Evolutionary conservation across 2,329 filamentous ascomycete species (phyloP), one percentile per base, ranked within the genome.

Genomic region (Fusarium cicatricum): DNA sequence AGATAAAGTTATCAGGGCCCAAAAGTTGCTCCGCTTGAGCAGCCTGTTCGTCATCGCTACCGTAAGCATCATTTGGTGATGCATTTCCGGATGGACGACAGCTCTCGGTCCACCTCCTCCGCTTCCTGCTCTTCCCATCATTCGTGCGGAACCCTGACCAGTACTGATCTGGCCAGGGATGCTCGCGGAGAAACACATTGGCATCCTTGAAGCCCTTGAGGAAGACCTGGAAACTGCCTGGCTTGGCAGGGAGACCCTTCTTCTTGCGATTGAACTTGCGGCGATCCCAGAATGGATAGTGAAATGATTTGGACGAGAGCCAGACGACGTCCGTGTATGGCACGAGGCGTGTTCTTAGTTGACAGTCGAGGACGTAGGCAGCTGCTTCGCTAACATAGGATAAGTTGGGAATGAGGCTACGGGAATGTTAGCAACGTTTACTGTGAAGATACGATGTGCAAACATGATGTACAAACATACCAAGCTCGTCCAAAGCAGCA

Each of bases 301-400:
- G 93, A 74, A 99, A 99, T 2, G 93, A 96, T 74, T 96, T 98
- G 15, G 95, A 98, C 6, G 94, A 96, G 21, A 99, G 81, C 70
- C 90, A 90, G 29, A 98, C 92, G 34, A 99, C 91, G 69, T 97
- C 95, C 36, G 95, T 99, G 69, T 97, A 98, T 1, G 95, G 95
- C 5, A 99, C 96, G 66, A 99, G 83, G 72, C 96, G 87, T 16
- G 95, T 98, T 66, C 89, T 89, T 43, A 99, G 80, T 70, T 96
- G 92, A 65, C 85, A 88, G 75, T 99, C 95, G 46, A 99, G 87
- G 6, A 97, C 92, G 74, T 97, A 99, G 31, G 95, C 95, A 15
- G 95, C 95, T 15, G 95, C 95, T 80, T 99, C 95, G 68, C 93
- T 98, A 65, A 99, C 92, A 72, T 99, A 99, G 49, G 93, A 97